Evolutionary conservation across 257 asterid genomes (phyloP).

Genomic region (Agastache rugosa): DNA sequence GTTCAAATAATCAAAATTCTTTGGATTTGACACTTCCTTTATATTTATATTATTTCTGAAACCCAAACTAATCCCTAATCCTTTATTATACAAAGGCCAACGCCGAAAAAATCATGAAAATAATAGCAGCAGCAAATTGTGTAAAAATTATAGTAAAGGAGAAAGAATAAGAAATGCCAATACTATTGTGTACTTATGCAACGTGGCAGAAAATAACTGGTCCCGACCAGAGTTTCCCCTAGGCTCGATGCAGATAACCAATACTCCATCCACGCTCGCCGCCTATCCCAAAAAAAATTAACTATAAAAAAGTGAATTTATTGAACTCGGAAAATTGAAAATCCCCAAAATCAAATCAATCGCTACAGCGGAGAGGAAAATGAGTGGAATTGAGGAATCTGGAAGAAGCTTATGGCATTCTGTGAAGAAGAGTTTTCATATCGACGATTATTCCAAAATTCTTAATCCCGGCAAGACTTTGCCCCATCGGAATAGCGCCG

Average conservation of each 20-base stretch:
- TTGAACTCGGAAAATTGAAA: background rate
- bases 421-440: slow-evolving; percentile 66
- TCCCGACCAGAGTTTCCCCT: background rate
- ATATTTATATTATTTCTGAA: too few species aligned
- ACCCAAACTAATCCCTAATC: too few species aligned
- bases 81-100: too few species aligned
- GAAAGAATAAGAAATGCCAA: too few species aligned
- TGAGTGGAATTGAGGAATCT: slow-evolving; percentile 47
- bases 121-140: too few species aligned
- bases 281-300: slow-evolving; percentile 19
- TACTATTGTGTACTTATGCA: too few species aligned
- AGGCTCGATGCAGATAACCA: slow-evolving; percentile 9
- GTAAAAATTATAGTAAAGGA: too few species aligned
- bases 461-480: slow-evolving; percentile 74
- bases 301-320: background rate
- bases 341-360: slow-evolving; percentile 12
- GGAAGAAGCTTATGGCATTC: slow-evolving; percentile 60
- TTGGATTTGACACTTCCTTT: too few species aligned
- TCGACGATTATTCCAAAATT: slow-evolving; percentile 71
- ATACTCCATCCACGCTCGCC: background rate
- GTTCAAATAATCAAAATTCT: too few species aligned
- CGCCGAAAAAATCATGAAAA: too few species aligned
- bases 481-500: slow-evolving; percentile 81
- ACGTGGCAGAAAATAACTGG: background rate
- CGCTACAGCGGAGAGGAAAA: slow-evolving; percentile 22